Percentiles rank a stretch among this genome's conserved stretches.
Conservation (phyloP, 768 basidiomycete species). For the Hirschioporus abietinus region DNA sequence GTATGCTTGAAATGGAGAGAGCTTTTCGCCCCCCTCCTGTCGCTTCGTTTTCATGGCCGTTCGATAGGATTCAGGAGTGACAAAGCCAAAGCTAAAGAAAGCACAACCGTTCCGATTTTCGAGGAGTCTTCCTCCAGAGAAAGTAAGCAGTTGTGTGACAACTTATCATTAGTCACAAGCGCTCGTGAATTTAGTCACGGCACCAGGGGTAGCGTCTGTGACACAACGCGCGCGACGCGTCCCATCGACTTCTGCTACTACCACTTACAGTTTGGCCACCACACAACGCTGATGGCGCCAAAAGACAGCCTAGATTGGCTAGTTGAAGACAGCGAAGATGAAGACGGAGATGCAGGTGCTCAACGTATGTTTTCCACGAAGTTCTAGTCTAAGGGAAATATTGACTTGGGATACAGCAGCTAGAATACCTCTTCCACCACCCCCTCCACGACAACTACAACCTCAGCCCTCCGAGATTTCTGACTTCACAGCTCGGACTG, state of each 20-base stretch:
- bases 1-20: no score
- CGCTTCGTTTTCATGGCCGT: not conserved
- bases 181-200: not conserved
- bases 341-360: slow-evolving; percentile 13
- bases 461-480: slow-evolving; percentile 13
- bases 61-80: not conserved
- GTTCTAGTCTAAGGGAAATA: not conserved
- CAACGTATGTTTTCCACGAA: slow-evolving; percentile 7
- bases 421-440: not conserved
- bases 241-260: not conserved
- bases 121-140: not conserved
- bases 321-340: slow-evolving; percentile 47
- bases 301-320: slow-evolving; percentile 29
- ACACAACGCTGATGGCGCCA: not conserved
- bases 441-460: slow-evolving; percentile 12
- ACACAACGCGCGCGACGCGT: not conserved
- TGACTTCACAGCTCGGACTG: slow-evolving; percentile 24
- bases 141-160: no score
- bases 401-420: not conserved
- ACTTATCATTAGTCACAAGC: not conserved
- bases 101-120: not conserved
- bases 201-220: not conserved
- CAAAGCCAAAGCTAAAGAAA: not conserved
- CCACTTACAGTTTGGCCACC: not conserved
- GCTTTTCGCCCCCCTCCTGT: not conserved